Base-by-base conservation (phyloP, 2,329 filamentous ascomycete genomes). In the Claviceps humidiphila region DNA sequence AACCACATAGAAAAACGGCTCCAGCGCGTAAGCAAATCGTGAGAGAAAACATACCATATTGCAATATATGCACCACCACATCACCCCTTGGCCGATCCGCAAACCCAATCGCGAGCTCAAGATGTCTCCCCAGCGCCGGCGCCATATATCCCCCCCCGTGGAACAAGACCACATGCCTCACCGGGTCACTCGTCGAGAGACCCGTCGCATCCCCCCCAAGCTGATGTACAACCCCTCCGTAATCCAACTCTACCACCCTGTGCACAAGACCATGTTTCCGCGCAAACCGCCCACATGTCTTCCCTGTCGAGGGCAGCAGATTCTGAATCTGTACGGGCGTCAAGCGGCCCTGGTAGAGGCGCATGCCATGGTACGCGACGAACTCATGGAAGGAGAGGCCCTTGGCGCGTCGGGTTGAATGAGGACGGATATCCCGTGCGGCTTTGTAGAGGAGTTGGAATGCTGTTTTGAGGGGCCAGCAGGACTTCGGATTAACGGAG, bases 141-240 rank as follows among this genome's bases (percentile, higher is more conserved):
- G 43, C 34, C 44, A 51, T 47, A 17, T 54, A 54, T 13, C 52
- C 48, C 14, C 52, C 52, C 13, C 52, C 52, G 30, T 54, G 52
- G 16, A 51, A 51, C 26, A 48, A 26, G 49, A 51, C 49, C 3
- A 51, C 26, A 26, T 49, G 45, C 16, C 37, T 34, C 9, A 43
- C 22, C 7, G 52, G 44, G 5, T 49, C 26, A 13, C 9, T 4
- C 30, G 30, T 34, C 30, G 9, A 34, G 30, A 30, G 26, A 30
- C 26, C 30, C 30, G 30, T 34, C 9, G 3, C 30, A 34, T 20
- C 16, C 13, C 8, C 43, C 22, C 49, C 53, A 7, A 54, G 47
- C 39, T 46, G 40, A 34, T 51, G 53, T 9, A 22, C 45, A n/a
- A 49, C 37, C 4, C 49, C 44, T 4, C 50, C 53, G 41, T 52